Evolutionary conservation across 2,329 filamentous ascomycete species (phyloP), one percentile per base, ranked within the genome.

Genomic region (Penicillium sp.): DNA sequence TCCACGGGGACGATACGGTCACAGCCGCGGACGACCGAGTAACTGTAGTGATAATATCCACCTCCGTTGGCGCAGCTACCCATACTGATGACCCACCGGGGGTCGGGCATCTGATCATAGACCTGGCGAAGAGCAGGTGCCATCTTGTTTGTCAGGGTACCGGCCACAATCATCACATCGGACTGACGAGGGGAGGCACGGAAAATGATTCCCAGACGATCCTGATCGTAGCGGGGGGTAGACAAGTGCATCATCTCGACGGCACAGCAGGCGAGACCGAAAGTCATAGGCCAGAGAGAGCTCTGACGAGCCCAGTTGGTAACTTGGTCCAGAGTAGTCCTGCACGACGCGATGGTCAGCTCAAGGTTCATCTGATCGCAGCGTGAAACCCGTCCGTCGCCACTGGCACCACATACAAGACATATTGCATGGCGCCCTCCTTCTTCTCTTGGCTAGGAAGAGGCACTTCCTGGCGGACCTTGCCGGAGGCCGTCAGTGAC

Each of bases 231-330:
- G 49, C 88, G 86, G 32, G 88, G 89, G 45, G 88, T 90, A 38
- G 89, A 94, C 40, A 91, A 78, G 71, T 94, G 88, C 89, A 94
- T 94, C 88, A 94, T 94, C 69, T 94, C 88, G 66, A 94, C 76
- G 72, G 88, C 88, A 73, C 88, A 94, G 79, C 88, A 94, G 62
- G 88, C 89, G 51, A 94, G 85, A 55, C 86, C 88, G 70, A 94
- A 94, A 40, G 88, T 93, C 86, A 94, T 89, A 61, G 89, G 88
- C 88, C 88, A 94, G 52, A 94, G 76, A 18, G 88, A 94, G 56
- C 85, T 84, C 72, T 94, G 88, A 43, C 88, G 85, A 46, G 85
- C 87, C 88, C 89, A 94, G 74, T 93, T 94, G 70, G 86, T 76
- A 60, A 94, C 81, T 66, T 86, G 81, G 68, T 94, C 89, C 65